These are phyloP conservation scores for Globisporangium takayamanum DNA, from an alignment of 352 stramenopile species.

Conservation along the genomic window DNA sequence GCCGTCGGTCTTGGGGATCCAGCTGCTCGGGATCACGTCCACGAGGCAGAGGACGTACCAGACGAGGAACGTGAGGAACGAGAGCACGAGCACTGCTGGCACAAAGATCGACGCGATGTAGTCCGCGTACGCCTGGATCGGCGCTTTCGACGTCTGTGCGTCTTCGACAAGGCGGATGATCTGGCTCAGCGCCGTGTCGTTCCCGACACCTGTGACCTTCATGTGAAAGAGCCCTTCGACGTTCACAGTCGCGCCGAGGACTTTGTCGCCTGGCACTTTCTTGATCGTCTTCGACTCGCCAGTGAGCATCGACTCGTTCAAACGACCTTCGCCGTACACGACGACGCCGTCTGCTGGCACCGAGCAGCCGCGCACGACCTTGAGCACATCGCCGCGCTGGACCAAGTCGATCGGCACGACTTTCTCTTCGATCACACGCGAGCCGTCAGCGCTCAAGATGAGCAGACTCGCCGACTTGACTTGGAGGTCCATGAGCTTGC, in stretches of 20 bases:
- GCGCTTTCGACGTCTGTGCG: constrained; percentile 96
- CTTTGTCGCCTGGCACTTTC: constrained; percentile 81
- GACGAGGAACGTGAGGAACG: constrained; percentile 91
- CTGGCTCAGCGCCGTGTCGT: constrained; percentile 93
- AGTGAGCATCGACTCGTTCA: constrained; percentile 95
- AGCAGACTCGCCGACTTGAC: constrained; percentile 92
- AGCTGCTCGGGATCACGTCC: constrained; percentile 51
- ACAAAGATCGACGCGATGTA: constrained; percentile 95
- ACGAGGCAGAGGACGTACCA: constrained; percentile 88
- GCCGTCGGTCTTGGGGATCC: constrained; percentile 67
- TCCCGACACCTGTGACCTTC: constrained; percentile 89
- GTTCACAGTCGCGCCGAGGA: constrained; percentile 92
- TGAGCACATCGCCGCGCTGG: constrained; percentile 90
- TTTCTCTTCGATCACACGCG: constrained; percentile 59
- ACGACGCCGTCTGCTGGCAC: constrained; percentile 93
- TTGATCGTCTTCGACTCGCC: constrained; percentile 93
- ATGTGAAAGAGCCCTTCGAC: constrained; percentile 89
- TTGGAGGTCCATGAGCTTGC: constrained; percentile 94
- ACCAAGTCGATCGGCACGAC: constrained; percentile 84
- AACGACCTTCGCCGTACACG: constrained; percentile 81
- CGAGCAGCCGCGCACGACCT: constrained; percentile 89
- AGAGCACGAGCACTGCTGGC: constrained; percentile 90
- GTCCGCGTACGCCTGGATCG: constrained; percentile 98
- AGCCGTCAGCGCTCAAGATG: constrained; percentile 59
- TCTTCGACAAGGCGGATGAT: constrained; percentile 99